A percentile compares a stretch with the other conserved stretches of the same genome.
These are phyloP conservation scores for Halophytophthora polymorphica DNA, from an alignment of 352 stramenopile species.

Conservation along the genomic window DNA sequence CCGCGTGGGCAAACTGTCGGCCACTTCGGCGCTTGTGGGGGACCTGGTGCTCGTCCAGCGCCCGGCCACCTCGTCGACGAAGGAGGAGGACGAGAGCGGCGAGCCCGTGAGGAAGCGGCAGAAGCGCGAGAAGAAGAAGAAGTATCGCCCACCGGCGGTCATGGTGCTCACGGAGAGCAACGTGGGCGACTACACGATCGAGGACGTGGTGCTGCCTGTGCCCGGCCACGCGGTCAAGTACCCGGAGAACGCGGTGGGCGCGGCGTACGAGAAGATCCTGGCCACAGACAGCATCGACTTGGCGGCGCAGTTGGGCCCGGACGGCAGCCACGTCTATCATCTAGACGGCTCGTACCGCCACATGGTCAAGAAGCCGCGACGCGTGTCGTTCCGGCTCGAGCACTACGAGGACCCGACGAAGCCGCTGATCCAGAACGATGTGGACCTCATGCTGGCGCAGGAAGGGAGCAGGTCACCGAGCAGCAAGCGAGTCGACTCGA, in stretches of 20 bases:
- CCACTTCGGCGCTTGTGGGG: constrained; percentile 64
- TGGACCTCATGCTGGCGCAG: constrained; percentile 49
- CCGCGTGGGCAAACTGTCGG: constrained; percentile 70
- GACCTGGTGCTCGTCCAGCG: constrained; percentile 81
- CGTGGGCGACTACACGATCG: constrained; percentile 82
- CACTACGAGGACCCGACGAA: constrained; percentile 87
- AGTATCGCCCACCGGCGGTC: constrained; percentile 22
- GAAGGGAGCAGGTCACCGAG: background rate
- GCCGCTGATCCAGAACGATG: constrained; percentile 88
- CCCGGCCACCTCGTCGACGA: constrained; percentile 6
- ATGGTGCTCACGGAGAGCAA: constrained; percentile 83
- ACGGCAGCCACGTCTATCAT: constrained; percentile 57
- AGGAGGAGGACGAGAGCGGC: constrained; percentile 8
- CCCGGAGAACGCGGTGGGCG: constrained; percentile 68
- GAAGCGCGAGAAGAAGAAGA: constrained; percentile 22
- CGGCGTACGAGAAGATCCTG: constrained; percentile 48
- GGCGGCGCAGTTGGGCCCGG: constrained; percentile 38
- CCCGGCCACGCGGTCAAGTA: constrained; percentile 88
- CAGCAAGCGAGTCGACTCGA: background rate
- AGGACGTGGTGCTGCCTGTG: constrained; percentile 94
- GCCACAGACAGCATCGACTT: constrained; percentile 59
- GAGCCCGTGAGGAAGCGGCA: constrained; percentile 34
- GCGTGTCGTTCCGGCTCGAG: constrained; percentile 84
- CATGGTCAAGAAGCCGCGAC: constrained; percentile 82
- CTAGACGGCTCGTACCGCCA: constrained; percentile 89